Evolutionary conservation across 805 yeast species (phyloP), one percentile per base, ranked within the genome.

Genomic region (Zygoascus bituminiphila): DNA sequence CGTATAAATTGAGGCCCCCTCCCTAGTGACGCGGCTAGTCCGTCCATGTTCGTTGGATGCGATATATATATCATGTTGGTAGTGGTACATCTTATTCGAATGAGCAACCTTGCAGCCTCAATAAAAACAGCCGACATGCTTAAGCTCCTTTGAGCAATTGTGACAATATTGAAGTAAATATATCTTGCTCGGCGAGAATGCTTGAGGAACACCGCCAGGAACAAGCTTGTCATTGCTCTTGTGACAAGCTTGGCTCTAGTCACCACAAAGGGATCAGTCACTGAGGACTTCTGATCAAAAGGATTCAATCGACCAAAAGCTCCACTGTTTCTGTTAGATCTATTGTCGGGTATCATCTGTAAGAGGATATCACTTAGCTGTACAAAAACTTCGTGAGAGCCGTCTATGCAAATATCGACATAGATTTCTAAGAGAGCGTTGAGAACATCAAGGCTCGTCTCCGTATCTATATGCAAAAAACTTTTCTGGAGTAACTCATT

Each of bases 41-140:
- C 88, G 38, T 77, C 82, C 69, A 82, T 77, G 58, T 84, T 86
- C 1, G 63, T 60, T 3, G 84, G 82, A 6, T 70, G 65, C 2
- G 77, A 63, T 39, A 83, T 65, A 57, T 70, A 77, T 1, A 83
- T 62, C 31, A 61, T 63, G 5, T 70, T 67, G 2, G 71, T 72
- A 12, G 66, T 58, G 1, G 79, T 73, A 0, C 69, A 69, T 46
- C 91, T 68, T 1, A 82, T 65, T 51, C 88, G 68, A 17, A 76
- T 65, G 47, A 84, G 63, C 14, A 78, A 64, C 45, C 81, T 72
- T 5, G 79, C 67, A 2, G 78, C 61, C 4, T 72, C 66, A n/a
- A 83, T 43, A 40, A 56, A 58, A n/a, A 63, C 54, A 19, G 48
- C 42, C 2, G 62, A 53, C 20, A 54, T 48, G 23, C 36, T 26